Evolutionary conservation across 148 eudicot genomes (phyloP), one percentile per base, ranked within the genome.

Genomic region (Mesembryanthemum crystallinum): DNA sequence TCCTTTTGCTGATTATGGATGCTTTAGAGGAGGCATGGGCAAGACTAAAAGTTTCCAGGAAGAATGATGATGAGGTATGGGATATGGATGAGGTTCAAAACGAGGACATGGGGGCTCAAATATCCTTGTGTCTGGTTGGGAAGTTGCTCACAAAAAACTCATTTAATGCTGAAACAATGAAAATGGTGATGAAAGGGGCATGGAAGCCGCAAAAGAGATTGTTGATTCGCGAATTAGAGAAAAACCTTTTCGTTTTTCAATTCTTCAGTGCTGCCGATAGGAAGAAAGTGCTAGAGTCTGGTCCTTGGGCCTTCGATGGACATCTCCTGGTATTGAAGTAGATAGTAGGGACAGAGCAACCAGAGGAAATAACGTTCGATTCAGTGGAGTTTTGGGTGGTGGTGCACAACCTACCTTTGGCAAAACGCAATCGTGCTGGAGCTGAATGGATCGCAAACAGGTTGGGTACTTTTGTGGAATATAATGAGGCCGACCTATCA

Each of bases 281-380:
- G 0, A 12, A 69, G 7, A 20, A 8, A 45, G 57, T 69, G 13
- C 8, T 69, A 3, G 39, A 28, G 30, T 23, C 17, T 6, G 57
- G 57, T 18, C 57, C 14, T 0, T 67, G 71, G 71, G 12, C 52
- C 7, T 37, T 67, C 5, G 29, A 67, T 18, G 49, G 15, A 18
- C 28, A 42, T 8, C n/a, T 67, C 15, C 12, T 67, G 12, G n/a
- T 35, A 71, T 61, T 72, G 68, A 57, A 58, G 58, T 65, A 67
- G 75, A 57, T 57, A 1, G 65, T 74, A 58, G 32, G 57, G 68
- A 49, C 10, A 23, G 78, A 77, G 43, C 58, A 82, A 29, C 75
- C 64, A 28, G 27, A 33, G 23, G 52, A 67, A 14, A 2, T 67
- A 0, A 6, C 10, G 3, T 30, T 67, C 8, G 52, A 39, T n/a